Evolutionary conservation across 106 monocot species (phyloP).

Genomic region (Apostasia ramifera): DNA sequence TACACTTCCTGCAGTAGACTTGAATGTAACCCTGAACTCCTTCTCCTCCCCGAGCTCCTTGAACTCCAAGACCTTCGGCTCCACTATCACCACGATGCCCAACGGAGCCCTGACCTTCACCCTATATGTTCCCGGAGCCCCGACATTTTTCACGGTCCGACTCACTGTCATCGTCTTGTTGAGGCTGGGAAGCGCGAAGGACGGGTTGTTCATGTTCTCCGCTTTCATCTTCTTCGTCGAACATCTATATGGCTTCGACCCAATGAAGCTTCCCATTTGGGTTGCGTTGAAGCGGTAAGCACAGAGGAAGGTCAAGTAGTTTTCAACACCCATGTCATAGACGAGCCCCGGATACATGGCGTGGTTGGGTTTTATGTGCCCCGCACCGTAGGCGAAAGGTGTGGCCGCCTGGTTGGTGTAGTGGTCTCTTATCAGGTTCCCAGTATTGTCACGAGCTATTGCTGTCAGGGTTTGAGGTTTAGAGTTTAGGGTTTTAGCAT

Average conservation of each 20-base stretch:
- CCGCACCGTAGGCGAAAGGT: slow-evolving; percentile 16
- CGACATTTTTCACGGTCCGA: slow-evolving; percentile 15
- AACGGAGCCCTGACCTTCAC: neutral
- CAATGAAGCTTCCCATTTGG: neutral
- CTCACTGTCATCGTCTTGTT: neutral
- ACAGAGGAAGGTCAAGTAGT: slow-evolving; percentile 21
- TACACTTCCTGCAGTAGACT: neutral
- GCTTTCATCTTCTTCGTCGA: neutral
- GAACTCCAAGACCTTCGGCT: neutral
- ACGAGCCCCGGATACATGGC: slow-evolving; percentile 19
- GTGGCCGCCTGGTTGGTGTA: slow-evolving; percentile 7
- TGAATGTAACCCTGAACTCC: slow-evolving; percentile 4
- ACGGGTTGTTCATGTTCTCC: slow-evolving; percentile 17
- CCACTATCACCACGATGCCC: slow-evolving; percentile 5
- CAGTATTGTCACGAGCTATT: slow-evolving; percentile 4
- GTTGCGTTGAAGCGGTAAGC: slow-evolving; percentile 13
- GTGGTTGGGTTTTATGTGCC: slow-evolving; percentile 9
- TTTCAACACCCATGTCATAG: slow-evolving; percentile 7
- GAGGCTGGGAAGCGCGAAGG: slow-evolving; percentile 7
- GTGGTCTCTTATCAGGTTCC: neutral
- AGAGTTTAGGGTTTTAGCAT: no score
- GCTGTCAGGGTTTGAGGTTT: slow-evolving; percentile 1
- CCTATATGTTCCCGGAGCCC: slow-evolving; percentile 3
- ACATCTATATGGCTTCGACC: neutral
- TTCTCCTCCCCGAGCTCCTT: slow-evolving; percentile 8